Conservation (phyloP, 2,329 filamentous ascomycete species). For the Colletotrichum magnum region DNA sequence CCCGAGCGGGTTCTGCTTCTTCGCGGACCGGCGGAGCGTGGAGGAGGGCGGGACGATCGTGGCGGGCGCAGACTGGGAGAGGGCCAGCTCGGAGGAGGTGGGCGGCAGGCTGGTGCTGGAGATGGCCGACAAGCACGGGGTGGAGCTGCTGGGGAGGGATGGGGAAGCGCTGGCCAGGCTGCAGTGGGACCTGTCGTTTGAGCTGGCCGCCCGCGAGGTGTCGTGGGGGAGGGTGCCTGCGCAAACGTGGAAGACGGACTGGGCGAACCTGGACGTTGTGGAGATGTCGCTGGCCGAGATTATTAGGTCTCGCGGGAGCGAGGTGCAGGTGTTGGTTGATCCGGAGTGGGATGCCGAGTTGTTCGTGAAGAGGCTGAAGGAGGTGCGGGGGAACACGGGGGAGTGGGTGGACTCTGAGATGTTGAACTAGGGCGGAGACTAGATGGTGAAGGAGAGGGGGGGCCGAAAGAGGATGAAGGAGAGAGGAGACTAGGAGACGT, state of each 20-base stretch:
- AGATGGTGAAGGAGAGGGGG: too few relatives aligned
- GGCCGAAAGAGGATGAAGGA: not conserved
- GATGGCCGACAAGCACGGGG: not conserved
- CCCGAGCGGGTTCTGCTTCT: not conserved
- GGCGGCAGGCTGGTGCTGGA: not conserved
- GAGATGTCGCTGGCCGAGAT: not conserved
- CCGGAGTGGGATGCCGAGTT: constrained; percentile 51
- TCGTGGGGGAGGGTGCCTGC: not conserved
- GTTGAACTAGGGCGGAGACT: not conserved
- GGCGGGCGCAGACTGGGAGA: not conserved
- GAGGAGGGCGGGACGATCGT: not conserved
- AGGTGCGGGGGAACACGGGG: not conserved
- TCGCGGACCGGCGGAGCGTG: constrained; percentile 7
- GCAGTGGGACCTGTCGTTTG: not conserved
- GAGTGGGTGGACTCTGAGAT: too few relatives aligned
- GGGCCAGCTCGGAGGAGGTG: not conserved
- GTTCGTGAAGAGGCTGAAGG: not conserved
- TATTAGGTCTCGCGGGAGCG: not conserved
- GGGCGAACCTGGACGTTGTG: not conserved
- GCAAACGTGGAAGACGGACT: not conserved
- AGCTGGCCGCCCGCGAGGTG: not conserved
- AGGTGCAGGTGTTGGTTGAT: not conserved
- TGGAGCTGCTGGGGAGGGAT: not conserved
- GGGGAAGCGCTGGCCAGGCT: not conserved
- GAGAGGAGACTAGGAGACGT: not conserved